Percentiles rank a stretch among this genome's conserved stretches.
Conservation (phyloP, 2,329 filamentous ascomycete species). For the Cladosporium sp. region DNA sequence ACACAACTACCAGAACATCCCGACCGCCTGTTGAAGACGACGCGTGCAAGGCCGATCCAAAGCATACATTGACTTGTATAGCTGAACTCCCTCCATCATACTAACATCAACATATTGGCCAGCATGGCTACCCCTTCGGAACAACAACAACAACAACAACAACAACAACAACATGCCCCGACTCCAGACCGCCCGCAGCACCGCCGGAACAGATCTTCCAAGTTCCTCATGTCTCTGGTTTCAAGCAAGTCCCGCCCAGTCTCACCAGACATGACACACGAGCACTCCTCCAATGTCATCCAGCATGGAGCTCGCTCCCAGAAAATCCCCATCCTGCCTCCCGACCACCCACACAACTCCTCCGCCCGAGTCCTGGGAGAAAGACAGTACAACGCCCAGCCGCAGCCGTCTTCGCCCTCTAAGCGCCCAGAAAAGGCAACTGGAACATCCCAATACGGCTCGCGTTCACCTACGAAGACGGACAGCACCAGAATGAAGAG, state of each 20-base stretch:
- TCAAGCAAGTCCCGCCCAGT: constrained; percentile 41
- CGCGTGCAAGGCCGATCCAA: background rate
- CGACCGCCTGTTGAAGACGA: background rate
- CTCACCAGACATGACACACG: constrained; percentile 37
- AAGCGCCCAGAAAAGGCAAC: constrained; percentile 20
- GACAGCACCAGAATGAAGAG: constrained; percentile 54
- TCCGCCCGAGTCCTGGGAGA: constrained; percentile 31
- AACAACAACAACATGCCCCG: constrained; percentile 4
- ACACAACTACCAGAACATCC: background rate
- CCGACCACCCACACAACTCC: constrained; percentile 49
- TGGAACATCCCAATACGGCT: background rate
- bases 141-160: constrained; percentile 5
- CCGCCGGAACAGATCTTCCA: constrained; percentile 34
- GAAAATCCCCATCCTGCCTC: constrained; percentile 47
- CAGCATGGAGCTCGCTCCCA: constrained; percentile 26
- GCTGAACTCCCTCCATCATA: background rate
- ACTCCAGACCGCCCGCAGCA: constrained; percentile 25
- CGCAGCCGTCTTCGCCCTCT: constrained; percentile 33
- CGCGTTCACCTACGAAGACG: constrained; percentile 5
- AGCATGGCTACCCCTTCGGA: constrained; percentile 7
- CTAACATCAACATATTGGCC: background rate
- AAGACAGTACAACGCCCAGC: constrained; percentile 35
- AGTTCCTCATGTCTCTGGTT: constrained; percentile 55
- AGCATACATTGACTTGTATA: constrained; percentile 21
- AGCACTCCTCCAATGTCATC: constrained; percentile 37